These are phyloP conservation scores for Talaromyces amestolkiae DNA, from an alignment of 2,329 filamentous ascomycete genomes.

Conservation along the genomic window DNA sequence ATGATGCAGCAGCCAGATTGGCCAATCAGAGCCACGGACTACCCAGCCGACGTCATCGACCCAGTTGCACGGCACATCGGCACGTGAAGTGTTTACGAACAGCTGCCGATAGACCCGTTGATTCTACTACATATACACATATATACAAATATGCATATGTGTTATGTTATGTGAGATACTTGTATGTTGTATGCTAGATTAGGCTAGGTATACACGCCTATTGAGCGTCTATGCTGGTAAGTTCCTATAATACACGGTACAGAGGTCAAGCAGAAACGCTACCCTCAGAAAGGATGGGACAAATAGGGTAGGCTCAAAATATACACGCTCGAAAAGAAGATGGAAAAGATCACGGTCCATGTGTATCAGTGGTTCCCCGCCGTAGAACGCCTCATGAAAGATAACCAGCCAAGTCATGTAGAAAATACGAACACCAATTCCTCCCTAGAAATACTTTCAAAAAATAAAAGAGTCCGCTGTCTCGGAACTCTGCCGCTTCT, in stretches of 20 bases:
- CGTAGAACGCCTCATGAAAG: constrained; percentile 12
- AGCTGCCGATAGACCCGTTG: neutral
- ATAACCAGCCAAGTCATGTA: constrained; percentile 11
- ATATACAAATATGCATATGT: no score
- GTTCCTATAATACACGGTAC: constrained; percentile 9
- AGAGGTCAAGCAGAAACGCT: neutral
- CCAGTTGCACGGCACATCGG: neutral
- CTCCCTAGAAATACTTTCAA: neutral
- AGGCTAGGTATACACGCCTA: constrained; percentile 1
- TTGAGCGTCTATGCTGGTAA: neutral
- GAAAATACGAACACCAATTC: neutral
- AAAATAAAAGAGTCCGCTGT: constrained; percentile 27
- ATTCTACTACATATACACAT: no score
- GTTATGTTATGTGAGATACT: neutral
- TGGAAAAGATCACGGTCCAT: constrained; percentile 2
- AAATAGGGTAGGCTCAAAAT: neutral
- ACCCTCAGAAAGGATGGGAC: neutral
- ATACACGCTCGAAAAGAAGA: constrained; percentile 8
- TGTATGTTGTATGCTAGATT: neutral
- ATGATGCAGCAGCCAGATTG: neutral
- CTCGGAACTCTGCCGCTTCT: constrained; percentile 40
- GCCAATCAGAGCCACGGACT: neutral
- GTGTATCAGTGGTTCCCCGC: neutral
- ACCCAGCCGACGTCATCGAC: constrained; percentile 2
- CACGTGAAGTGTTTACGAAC: neutral